These are phyloP conservation scores for Pichiaceae sp. DNA, from an alignment of 1,139 yeast genomes.

Conservation along the genomic window DNA sequence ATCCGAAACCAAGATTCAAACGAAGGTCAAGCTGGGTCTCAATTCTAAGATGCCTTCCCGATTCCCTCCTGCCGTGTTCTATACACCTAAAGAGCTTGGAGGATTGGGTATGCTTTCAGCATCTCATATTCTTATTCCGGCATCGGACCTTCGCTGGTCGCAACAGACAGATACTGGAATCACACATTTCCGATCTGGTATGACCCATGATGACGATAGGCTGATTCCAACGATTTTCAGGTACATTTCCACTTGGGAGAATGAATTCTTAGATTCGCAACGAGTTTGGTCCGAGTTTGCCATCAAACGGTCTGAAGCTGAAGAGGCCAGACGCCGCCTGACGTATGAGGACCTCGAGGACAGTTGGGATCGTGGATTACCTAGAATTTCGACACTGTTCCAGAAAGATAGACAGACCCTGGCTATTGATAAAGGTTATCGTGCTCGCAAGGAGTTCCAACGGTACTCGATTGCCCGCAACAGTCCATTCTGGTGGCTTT, in stretches of 20 bases:
- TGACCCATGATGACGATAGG: slow-evolving; percentile 70
- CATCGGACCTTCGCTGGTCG: slow-evolving; percentile 87
- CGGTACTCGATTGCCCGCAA: slow-evolving; percentile 62
- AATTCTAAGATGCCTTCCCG: slow-evolving; percentile 98
- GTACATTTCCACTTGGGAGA: slow-evolving; percentile 93
- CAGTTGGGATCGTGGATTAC: slow-evolving; percentile 94
- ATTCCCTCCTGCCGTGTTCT: slow-evolving; percentile 97
- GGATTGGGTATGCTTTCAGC: slow-evolving; percentile 98
- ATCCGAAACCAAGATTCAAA: slow-evolving; percentile 90
- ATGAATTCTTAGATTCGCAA: slow-evolving; percentile 89
- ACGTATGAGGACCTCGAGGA: slow-evolving; percentile 92
- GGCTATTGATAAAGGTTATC: slow-evolving; percentile 92
- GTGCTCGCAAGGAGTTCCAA: slow-evolving; percentile 73
- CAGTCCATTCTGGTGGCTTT: slow-evolving; percentile 97
- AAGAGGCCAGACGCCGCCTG: slow-evolving; percentile 74
- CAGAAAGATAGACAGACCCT: slow-evolving; percentile 93
- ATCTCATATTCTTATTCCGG: slow-evolving; percentile 89
- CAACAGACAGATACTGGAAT: slow-evolving; percentile 92
- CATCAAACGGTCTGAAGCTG: slow-evolving; percentile 79
- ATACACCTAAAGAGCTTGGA: slow-evolving; percentile 94
- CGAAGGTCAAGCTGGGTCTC: slow-evolving; percentile 87
- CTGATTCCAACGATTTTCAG: slow-evolving; percentile 90
- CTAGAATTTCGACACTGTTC: slow-evolving; percentile 88
- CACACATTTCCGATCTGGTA: slow-evolving; percentile 90
- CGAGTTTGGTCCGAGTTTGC: slow-evolving; percentile 98